phyloP scores from a whole-genome alignment of 2,329 filamentous ascomycete genomes.

The Colletotrichum godetiae region DNA sequence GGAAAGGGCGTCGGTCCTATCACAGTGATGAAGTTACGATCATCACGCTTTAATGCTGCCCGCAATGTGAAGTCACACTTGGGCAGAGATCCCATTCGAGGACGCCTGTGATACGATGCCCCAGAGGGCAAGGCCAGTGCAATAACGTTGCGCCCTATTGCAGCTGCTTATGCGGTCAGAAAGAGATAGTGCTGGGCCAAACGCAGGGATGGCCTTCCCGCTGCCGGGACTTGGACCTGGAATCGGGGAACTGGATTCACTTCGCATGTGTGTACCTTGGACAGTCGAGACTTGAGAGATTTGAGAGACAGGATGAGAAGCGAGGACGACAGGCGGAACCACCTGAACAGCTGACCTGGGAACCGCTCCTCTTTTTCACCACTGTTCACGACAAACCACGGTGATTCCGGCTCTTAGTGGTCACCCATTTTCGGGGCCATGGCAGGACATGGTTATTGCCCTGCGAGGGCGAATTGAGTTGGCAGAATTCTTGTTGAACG shows the following conservation, averaged over 20 bases:
- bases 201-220: conserved; percentile 18
- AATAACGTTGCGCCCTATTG: conserved; percentile 27
- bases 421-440: conserved; percentile 1
- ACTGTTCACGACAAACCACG: not conserved
- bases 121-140: conserved; percentile 1
- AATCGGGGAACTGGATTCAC: not conserved
- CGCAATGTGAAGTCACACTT: conserved; percentile 29
- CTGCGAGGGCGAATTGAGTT: conserved; percentile 35
- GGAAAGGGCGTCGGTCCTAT: conserved; percentile 4
- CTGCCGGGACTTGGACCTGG: not conserved
- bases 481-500: conserved; percentile 16
- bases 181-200: conserved; percentile 3
- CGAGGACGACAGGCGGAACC: not conserved
- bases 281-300: not conserved
- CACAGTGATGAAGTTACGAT: conserved; percentile 24
- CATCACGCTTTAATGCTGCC: conserved; percentile 32
- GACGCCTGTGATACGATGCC: conserved; percentile 18
- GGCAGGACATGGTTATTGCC: not conserved
- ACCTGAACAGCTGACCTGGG: conserved; percentile 7
- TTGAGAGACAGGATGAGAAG: conserved; percentile 15
- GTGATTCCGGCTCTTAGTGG: conserved; percentile 24
- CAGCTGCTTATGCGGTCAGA: conserved; percentile 32
- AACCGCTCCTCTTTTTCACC: conserved; percentile 28
- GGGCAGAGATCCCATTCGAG: conserved; percentile 30
- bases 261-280: conserved; percentile 2